Conservation (phyloP, 192 early-diverging fungal species). For the Radiomyces spectabilis region DNA sequence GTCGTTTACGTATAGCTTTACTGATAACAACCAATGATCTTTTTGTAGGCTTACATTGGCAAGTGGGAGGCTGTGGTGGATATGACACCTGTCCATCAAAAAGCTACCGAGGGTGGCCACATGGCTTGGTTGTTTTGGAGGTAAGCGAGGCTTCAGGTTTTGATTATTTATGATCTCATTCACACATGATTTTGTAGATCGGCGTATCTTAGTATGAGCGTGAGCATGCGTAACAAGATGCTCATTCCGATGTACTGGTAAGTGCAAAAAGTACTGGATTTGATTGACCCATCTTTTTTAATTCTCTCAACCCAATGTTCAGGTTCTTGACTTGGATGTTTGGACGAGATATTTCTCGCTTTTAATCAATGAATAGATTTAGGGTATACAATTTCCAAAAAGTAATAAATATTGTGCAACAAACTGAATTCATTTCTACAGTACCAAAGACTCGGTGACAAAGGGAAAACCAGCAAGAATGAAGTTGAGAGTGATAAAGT, state of each 20-base stretch:
- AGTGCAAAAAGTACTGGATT: not conserved
- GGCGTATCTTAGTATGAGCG: constrained; percentile 63
- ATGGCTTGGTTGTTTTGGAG: constrained; percentile 62
- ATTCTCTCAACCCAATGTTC: constrained; percentile 54
- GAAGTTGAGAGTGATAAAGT: too few relatives aligned
- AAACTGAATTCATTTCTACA: too few relatives aligned
- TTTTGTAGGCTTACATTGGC: constrained; percentile 64
- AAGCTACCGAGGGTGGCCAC: constrained; percentile 39
- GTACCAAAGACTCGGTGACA: too few relatives aligned
- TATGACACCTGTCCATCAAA: constrained; percentile 40
- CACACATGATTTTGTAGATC: constrained; percentile 41
- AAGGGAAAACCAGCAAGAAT: too few relatives aligned
- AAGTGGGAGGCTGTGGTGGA: constrained; percentile 50
- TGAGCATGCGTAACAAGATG: constrained; percentile 62
- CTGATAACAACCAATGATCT: constrained; percentile 32
- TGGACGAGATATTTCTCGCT: constrained; percentile 29
- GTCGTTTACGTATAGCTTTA: not conserved
- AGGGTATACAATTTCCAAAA: too few relatives aligned
- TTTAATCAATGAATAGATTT: too few relatives aligned
- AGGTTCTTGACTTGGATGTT: constrained; percentile 44
- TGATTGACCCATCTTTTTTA: not conserved
- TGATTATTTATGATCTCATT: not conserved
- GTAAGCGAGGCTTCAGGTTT: not conserved
- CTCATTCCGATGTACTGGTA: constrained; percentile 67
- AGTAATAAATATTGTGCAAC: too few relatives aligned